Percentiles rank a stretch among this genome's conserved stretches.
phyloP scores from a whole-genome alignment of 352 stramenopile species.

The Phytophthora melonis region DNA sequence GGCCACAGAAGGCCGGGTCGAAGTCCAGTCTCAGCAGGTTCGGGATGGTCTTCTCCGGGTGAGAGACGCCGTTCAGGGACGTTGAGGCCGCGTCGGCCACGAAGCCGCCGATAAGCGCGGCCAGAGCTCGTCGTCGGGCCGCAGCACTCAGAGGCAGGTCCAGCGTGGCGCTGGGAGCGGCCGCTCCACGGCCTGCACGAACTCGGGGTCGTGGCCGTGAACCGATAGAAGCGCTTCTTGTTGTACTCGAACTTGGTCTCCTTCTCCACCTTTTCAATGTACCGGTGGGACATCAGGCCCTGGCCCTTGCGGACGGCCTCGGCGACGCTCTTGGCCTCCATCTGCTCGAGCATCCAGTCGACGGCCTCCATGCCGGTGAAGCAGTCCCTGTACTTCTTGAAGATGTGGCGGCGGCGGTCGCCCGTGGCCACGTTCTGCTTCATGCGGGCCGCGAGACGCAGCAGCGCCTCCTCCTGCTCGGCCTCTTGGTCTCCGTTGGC shows the following conservation, averaged over 20 bases:
- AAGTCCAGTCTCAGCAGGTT: slow-evolving; percentile 80
- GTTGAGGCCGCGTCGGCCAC: slow-evolving; percentile 82
- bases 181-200: slow-evolving; percentile 59
- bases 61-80: slow-evolving; percentile 79
- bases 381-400: slow-evolving; percentile 86
- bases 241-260: slow-evolving; percentile 88
- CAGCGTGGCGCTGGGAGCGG: slow-evolving; percentile 62
- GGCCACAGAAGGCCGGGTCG: slow-evolving; percentile 80
- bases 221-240: slow-evolving; percentile 85
- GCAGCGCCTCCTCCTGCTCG: slow-evolving; percentile 74
- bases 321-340: slow-evolving; percentile 83
- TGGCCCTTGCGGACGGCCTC: slow-evolving; percentile 86
- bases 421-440: slow-evolving; percentile 83
- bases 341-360: slow-evolving; percentile 89
- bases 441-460: slow-evolving; percentile 78
- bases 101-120: slow-evolving; percentile 78
- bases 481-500: slow-evolving; percentile 50
- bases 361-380: slow-evolving; percentile 89
- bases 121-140: slow-evolving; percentile 64
- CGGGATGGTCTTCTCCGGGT: slow-evolving; percentile 82
- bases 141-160: slow-evolving; percentile 74
- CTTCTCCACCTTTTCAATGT: slow-evolving; percentile 86
- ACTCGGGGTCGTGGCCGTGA: slow-evolving; percentile 83
- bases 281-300: slow-evolving; percentile 66
- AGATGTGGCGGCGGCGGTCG: slow-evolving; percentile 75